A percentile compares a stretch with the other conserved stretches of the same genome.
Conservation (phyloP, 2,329 filamentous ascomycete species). For the Fusarium chuoi region DNA sequence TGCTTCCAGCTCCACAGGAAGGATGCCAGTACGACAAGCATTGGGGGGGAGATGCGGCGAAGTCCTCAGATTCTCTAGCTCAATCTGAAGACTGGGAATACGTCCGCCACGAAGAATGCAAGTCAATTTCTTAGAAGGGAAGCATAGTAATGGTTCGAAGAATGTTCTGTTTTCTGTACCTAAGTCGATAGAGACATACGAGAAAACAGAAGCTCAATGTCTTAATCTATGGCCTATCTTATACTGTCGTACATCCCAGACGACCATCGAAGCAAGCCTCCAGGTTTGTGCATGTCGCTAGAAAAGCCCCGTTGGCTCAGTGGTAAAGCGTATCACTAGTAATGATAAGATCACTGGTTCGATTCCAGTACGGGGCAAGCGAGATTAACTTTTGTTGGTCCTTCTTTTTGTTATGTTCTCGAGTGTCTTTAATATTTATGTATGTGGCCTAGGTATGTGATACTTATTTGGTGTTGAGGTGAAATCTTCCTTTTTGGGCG, state of each 20-base stretch:
- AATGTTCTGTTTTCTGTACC: not conserved
- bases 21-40: not conserved
- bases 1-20: not conserved
- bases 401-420: not conserved
- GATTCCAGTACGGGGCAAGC: conserved; percentile 48
- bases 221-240: not conserved
- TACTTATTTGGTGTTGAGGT: not conserved
- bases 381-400: not conserved
- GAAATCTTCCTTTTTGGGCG: not conserved
- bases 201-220: not conserved
- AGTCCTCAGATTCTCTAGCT: not conserved
- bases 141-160: not conserved
- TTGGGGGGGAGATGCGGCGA: not conserved
- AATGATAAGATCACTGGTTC: conserved; percentile 51
- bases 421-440: not conserved
- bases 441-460: not conserved
- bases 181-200: not conserved
- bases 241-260: rapidly evolving
- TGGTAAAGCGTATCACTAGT: conserved; percentile 52
- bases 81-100: not conserved
- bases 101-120: no score
- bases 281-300: not conserved
- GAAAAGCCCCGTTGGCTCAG: conserved; percentile 47
- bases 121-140: no score
- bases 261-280: not conserved